These are phyloP conservation scores for Mrakia frigida DNA, from an alignment of 768 basidiomycete genomes.

Conservation along the genomic window DNA sequence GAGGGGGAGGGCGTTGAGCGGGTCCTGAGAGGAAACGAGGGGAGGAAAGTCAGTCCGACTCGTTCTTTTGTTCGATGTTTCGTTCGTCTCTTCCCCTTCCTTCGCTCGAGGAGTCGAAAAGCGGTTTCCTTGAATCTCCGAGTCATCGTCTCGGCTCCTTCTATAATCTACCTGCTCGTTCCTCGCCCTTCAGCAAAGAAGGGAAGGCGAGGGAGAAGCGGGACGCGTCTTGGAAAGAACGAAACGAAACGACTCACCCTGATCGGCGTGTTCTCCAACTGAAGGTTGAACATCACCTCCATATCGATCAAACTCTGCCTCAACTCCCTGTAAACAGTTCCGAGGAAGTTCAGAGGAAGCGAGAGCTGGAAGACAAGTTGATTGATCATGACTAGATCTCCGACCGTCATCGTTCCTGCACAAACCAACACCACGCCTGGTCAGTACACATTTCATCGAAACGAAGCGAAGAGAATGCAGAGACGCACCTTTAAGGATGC, in stretches of 20 bases:
- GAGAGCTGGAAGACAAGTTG: conserved; percentile 97
- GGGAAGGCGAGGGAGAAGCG: background rate
- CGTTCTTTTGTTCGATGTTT: no score
- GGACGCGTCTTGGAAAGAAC: background rate
- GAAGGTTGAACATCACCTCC: conserved; percentile 88
- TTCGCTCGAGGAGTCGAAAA: no score
- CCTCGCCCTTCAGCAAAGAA: no score
- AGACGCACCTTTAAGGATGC: conserved; percentile 73
- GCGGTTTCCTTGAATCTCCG: no score
- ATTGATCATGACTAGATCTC: conserved; percentile 98
- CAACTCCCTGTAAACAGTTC: conserved; percentile 91
- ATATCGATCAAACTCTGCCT: conserved; percentile 94
- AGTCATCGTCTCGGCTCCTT: no score
- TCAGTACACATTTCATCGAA: background rate
- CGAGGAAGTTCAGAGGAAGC: conserved; percentile 92
- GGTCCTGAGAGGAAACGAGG: conserved; percentile 53
- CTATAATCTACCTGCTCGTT: no score
- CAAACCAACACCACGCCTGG: background rate
- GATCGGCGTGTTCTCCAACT: conserved; percentile 68
- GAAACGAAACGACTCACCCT: conserved; percentile 48
- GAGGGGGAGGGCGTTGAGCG: conserved; percentile 62
- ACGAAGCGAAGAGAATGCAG: background rate
- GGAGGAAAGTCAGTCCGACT: no score
- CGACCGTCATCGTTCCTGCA: conserved; percentile 91
- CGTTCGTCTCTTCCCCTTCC: no score